Evolutionary conservation across 805 yeast genomes (phyloP).

Genomic region (Candida tallmaniae): DNA sequence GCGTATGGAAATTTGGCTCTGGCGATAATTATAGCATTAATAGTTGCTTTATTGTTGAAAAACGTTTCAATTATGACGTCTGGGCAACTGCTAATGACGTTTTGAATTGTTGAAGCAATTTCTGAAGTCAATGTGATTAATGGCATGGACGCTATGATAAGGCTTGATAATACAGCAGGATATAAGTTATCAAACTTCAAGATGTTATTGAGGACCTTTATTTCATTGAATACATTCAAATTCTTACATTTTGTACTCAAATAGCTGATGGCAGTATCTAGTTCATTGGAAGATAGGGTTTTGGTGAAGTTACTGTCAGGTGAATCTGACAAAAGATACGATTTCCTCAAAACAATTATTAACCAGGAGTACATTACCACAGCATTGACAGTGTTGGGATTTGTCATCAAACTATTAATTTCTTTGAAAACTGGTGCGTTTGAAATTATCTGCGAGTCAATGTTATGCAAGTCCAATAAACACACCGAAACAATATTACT

Average conservation of each 20-base stretch:
- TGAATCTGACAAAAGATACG: slow-evolving; percentile 38
- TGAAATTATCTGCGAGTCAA: slow-evolving; percentile 20
- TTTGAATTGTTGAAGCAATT: slow-evolving; percentile 38
- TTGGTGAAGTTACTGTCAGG: slow-evolving; percentile 17
- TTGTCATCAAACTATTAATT: slow-evolving; percentile 38
- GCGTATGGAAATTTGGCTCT: slow-evolving; percentile 73
- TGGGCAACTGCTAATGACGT: slow-evolving; percentile 42
- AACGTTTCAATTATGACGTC: slow-evolving; percentile 40
- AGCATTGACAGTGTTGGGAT: slow-evolving; percentile 37
- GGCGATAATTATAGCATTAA: slow-evolving; percentile 46
- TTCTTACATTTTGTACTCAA: slow-evolving; percentile 38
- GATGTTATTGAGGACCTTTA: slow-evolving; percentile 37
- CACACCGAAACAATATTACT: slow-evolving; percentile 47
- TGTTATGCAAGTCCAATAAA: slow-evolving; percentile 52
- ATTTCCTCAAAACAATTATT: slow-evolving; percentile 50
- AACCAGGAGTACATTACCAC: slow-evolving; percentile 65
- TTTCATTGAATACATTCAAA: slow-evolving; percentile 42
- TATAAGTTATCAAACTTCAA: slow-evolving; percentile 49
- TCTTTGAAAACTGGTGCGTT: slow-evolving; percentile 33
- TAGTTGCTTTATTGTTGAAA: slow-evolving; percentile 42
- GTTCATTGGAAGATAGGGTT: slow-evolving; percentile 14
- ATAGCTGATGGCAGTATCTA: slow-evolving; percentile 19
- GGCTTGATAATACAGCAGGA: slow-evolving; percentile 44
- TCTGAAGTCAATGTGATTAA: slow-evolving; percentile 44
- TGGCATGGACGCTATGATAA: slow-evolving; percentile 45